Conservation (phyloP, 495 filamentous ascomycete genomes). For the Neurospora sp. region DNA sequence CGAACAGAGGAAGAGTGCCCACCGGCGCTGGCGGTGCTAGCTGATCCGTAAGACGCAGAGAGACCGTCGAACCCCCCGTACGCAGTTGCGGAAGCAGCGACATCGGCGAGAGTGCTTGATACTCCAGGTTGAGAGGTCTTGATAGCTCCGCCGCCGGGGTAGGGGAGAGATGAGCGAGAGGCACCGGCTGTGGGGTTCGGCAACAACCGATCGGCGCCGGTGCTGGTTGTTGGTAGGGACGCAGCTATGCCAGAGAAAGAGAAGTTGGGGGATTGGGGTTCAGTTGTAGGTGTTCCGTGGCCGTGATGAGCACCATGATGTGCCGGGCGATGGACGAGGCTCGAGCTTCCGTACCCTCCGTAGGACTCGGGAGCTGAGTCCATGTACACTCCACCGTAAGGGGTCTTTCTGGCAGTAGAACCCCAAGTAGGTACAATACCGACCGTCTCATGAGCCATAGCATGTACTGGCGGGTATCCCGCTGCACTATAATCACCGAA, state of each 20-base stretch:
- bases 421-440: conserved; percentile 21
- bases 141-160: conserved; percentile 14
- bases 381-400: conserved; percentile 23
- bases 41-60: conserved; percentile 3
- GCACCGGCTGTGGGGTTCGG: conserved; percentile 22
- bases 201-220: conserved; percentile 27
- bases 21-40: neutral
- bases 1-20: conserved; percentile 6
- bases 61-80: conserved; percentile 6
- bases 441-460: conserved; percentile 20
- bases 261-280: conserved; percentile 23
- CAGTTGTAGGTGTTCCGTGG: conserved; percentile 9
- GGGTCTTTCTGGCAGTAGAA: conserved; percentile 12
- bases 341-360: conserved; percentile 13
- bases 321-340: conserved; percentile 28
- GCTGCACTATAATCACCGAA: neutral
- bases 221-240: conserved; percentile 22
- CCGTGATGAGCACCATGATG: conserved; percentile 7
- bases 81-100: conserved; percentile 13
- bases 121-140: conserved; percentile 8
- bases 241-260: conserved; percentile 32
- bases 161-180: conserved; percentile 16
- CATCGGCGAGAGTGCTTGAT: conserved; percentile 13
- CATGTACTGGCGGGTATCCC: conserved; percentile 4
- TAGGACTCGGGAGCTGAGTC: conserved; percentile 23